phyloP scores from a whole-genome alignment of 768 basidiomycete genomes.

The Lentinula detonsa region DNA sequence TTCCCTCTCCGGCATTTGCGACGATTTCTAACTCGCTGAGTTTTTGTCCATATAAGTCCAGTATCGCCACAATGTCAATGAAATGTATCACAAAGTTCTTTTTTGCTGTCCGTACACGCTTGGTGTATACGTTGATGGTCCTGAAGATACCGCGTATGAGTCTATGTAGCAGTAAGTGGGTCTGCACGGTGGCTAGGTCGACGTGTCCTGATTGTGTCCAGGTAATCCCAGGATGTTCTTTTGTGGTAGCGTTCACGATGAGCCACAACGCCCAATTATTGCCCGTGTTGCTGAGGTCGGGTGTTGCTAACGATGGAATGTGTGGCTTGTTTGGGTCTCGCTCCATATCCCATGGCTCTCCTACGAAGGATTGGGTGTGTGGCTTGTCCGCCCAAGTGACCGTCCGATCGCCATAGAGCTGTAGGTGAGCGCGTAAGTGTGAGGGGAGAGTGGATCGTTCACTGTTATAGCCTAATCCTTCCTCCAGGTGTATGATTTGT shows the following conservation, averaged over 20 bases:
- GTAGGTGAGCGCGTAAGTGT: neutral
- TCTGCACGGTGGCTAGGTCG: neutral
- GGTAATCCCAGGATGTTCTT: neutral
- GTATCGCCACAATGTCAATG: neutral
- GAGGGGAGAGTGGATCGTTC: neutral
- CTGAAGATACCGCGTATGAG: neutral
- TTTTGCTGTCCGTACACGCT: neutral
- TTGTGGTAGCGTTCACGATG: neutral
- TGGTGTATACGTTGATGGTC: no score
- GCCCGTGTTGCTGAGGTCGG: neutral
- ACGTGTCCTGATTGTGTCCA: neutral
- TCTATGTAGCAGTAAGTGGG: neutral
- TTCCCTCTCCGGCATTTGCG: neutral
- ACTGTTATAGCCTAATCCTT: neutral
- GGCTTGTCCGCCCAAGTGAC: neutral
- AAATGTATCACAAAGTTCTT: neutral
- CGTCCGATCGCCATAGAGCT: neutral
- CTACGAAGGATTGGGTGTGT: neutral
- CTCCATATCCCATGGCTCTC: neutral
- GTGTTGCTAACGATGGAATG: neutral
- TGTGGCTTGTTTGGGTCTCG: neutral
- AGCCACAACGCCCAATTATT: neutral
- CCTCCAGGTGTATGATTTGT: neutral
- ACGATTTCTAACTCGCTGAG: neutral
- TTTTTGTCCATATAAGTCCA: neutral